These are phyloP conservation scores for Hemerocallis citrina DNA, from an alignment of 106 monocot genomes.

Conservation along the genomic window DNA sequence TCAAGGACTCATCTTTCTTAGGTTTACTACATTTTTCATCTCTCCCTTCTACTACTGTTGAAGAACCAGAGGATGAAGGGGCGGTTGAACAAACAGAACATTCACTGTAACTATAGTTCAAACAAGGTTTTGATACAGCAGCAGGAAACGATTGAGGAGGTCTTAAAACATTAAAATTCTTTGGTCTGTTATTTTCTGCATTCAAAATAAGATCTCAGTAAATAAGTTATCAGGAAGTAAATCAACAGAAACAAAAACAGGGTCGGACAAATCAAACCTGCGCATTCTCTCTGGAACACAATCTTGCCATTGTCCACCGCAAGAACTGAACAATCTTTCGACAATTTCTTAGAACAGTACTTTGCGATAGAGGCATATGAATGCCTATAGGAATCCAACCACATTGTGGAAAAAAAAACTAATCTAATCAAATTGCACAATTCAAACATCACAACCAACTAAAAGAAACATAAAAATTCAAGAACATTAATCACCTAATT, in stretches of 20 bases:
- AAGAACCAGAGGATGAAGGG: not conserved
- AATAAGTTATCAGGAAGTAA: not conserved
- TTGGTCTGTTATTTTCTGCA: slow-evolving; percentile 1
- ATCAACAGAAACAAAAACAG: not conserved
- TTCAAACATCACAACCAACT: not conserved
- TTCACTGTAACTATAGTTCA: not conserved
- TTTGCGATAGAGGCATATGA: slow-evolving; percentile 33
- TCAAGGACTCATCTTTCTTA: slow-evolving; percentile 1
- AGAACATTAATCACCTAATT: slow-evolving; percentile 15
- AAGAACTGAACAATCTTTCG: slow-evolving; percentile 31
- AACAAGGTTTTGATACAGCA: slow-evolving; percentile 2
- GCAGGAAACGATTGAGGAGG: slow-evolving; percentile 11
- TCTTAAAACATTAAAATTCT: not conserved
- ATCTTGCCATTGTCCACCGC: slow-evolving; percentile 64
- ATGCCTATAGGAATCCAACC: slow-evolving; percentile 9
- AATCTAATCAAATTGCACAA: not conserved
- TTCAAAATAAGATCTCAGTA: not conserved
- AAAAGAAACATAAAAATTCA: not conserved
- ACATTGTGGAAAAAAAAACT: not conserved
- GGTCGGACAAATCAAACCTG: slow-evolving; percentile 9
- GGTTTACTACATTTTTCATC: not conserved
- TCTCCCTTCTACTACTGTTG: not conserved
- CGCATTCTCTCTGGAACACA: slow-evolving; percentile 31
- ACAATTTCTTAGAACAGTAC: slow-evolving; percentile 52
- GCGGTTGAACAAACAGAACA: not conserved